These are phyloP conservation scores for Brachypodium distachyon DNA, from an alignment of 202 grass and related monocot species.

Conservation along the genomic window DNA sequence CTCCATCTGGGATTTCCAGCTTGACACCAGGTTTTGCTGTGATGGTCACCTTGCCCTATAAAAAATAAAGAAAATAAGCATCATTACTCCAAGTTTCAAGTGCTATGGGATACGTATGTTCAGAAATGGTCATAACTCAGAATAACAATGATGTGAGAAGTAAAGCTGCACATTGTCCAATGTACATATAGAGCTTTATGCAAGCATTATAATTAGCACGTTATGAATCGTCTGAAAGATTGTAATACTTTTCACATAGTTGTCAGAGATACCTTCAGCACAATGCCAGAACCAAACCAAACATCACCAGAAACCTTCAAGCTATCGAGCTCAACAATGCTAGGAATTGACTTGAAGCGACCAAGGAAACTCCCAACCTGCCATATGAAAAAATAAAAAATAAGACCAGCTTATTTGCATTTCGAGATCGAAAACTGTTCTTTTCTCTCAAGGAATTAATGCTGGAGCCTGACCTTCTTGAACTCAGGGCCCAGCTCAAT, in stretches of 20 bases:
- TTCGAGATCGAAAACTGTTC: background rate
- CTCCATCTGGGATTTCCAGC: slow-evolving; percentile 75
- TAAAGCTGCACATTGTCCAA: background rate
- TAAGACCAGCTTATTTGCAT: background rate
- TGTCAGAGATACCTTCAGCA: slow-evolving; percentile 64
- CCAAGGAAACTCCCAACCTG: slow-evolving; percentile 74
- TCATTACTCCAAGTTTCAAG: background rate
- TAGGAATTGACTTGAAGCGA: slow-evolving; percentile 95
- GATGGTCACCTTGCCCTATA: slow-evolving; percentile 67
- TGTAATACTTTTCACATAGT: slow-evolving; percentile 5
- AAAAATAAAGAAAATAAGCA: background rate
- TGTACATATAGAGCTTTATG: background rate
- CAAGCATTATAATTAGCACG: background rate
- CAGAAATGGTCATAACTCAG: background rate
- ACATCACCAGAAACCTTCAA: slow-evolving; percentile 93
- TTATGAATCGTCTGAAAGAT: background rate
- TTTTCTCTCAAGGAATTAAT: background rate
- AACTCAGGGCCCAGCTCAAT: slow-evolving; percentile 88
- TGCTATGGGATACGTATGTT: background rate
- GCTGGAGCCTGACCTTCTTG: slow-evolving; percentile 54
- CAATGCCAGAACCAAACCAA: slow-evolving; percentile 59
- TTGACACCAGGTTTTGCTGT: slow-evolving; percentile 71
- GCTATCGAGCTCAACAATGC: slow-evolving; percentile 86
- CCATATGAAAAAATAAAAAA: slow-evolving; percentile 22
- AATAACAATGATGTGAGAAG: background rate